Evolutionary conservation across 768 basidiomycete species (phyloP).

Genomic region (Rhodocollybia butyracea): DNA sequence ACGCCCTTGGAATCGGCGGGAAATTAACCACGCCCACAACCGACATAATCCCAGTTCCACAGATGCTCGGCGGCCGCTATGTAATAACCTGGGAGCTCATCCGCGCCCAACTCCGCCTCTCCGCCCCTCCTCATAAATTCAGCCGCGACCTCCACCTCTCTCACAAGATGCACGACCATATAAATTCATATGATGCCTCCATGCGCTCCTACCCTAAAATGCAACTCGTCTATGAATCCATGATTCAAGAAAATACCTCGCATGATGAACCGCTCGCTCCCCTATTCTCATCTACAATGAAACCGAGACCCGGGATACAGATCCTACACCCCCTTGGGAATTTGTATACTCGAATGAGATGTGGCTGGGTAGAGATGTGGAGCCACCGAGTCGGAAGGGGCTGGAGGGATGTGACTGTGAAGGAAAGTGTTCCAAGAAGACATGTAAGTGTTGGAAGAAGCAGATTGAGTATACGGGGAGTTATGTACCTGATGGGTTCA

Average conservation of each 20-base stretch:
- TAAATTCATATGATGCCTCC: conserved; percentile 48
- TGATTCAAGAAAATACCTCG: conserved; percentile 62
- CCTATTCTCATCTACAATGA: conserved; percentile 63
- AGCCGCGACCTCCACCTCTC: background rate
- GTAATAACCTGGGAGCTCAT: background rate
- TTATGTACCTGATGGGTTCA: conserved; percentile 44
- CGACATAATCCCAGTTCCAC: background rate
- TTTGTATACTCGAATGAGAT: conserved; percentile 85
- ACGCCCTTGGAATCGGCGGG: too few species aligned
- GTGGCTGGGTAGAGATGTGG: conserved; percentile 69
- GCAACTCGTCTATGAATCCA: conserved; percentile 57
- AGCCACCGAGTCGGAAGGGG: conserved; percentile 54
- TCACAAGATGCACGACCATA: conserved; percentile 51
- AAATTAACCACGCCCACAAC: too few species aligned
- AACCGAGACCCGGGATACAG: conserved; percentile 55
- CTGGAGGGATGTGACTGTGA: conserved; percentile 72
- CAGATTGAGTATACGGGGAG: conserved; percentile 44
- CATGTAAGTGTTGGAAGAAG: conserved; percentile 60
- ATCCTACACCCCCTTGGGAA: conserved; percentile 77
- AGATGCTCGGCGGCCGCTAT: background rate
- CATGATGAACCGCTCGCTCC: conserved; percentile 70
- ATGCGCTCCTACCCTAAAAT: conserved; percentile 40
- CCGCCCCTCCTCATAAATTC: background rate
- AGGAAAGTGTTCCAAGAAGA: conserved; percentile 63
- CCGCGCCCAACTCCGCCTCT: background rate